Evolutionary conservation across 768 basidiomycete species (phyloP).

Genomic region (Dictyophora rubrovolvata): DNA sequence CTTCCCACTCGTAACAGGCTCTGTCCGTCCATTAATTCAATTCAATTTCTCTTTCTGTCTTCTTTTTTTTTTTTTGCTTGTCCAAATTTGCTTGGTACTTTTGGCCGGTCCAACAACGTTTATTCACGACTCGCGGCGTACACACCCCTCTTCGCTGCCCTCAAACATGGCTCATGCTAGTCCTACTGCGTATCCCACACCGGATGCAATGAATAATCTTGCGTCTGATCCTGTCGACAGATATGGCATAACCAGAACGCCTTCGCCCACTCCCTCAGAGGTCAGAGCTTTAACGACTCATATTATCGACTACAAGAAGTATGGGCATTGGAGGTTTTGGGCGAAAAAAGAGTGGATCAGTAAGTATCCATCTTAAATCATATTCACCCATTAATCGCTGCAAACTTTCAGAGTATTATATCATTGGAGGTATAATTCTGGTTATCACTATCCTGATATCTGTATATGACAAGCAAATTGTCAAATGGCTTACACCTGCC

Average conservation of each 20-base stretch:
- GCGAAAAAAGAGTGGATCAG: conserved; percentile 6
- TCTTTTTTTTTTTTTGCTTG: not conserved
- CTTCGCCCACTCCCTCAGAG: conserved; percentile 15
- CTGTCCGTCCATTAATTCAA: not conserved
- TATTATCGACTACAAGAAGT: not conserved
- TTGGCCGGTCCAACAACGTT: not conserved
- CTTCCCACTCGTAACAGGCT: no score
- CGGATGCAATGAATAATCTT: not conserved
- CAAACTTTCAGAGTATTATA: conserved; percentile 14
- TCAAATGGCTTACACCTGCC: conserved; percentile 54
- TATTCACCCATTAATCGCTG: not conserved
- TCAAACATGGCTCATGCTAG: not conserved
- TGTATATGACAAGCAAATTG: conserved; percentile 63
- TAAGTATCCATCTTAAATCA: not conserved
- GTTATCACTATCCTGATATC: conserved; percentile 43
- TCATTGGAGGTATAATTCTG: conserved; percentile 36
- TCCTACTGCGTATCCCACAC: no score
- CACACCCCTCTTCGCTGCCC: not conserved
- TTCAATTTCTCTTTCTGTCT: not conserved
- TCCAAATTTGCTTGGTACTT: not conserved
- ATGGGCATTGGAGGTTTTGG: conserved; percentile 7
- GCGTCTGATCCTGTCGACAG: not conserved
- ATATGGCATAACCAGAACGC: conserved; percentile 6
- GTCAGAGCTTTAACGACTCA: conserved; percentile 7
- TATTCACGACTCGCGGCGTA: not conserved